A percentile compares a stretch with the other conserved stretches of the same genome.
Evolutionary conservation across 1,284 basidiomycete genomes (phyloP).

Genomic region (Moesziomyces parantarcticus): DNA sequence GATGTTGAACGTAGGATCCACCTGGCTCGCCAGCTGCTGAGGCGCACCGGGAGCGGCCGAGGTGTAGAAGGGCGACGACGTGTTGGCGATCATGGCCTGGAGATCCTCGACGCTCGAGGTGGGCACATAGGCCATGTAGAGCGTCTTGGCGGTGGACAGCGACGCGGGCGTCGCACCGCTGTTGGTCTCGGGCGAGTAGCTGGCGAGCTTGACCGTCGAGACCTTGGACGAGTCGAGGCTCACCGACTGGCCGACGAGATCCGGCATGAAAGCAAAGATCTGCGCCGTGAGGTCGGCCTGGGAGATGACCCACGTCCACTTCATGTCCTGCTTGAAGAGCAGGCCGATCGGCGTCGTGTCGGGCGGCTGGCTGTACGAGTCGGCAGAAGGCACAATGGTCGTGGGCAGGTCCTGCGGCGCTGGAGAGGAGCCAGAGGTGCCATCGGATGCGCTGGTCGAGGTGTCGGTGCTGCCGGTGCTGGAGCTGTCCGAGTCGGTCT

Average conservation of each 20-base stretch:
- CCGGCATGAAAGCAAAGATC: constrained; percentile 65
- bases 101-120: constrained; percentile 31
- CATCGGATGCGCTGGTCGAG: constrained; percentile 8
- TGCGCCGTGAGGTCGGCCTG: constrained; percentile 63
- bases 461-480: constrained; percentile 8
- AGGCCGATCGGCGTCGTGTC: constrained; percentile 52
- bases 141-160: constrained; percentile 30
- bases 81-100: constrained; percentile 40
- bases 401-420: constrained; percentile 31
- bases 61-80: constrained; percentile 55
- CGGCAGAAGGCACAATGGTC: constrained; percentile 48
- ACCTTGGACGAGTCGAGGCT: constrained; percentile 36
- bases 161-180: constrained; percentile 8
- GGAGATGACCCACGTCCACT: constrained; percentile 59
- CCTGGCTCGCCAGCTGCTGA: constrained; percentile 53
- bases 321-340: constrained; percentile 56
- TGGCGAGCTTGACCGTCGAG: constrained; percentile 52
- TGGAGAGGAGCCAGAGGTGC: neutral
- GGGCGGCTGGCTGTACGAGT: constrained; percentile 37
- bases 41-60: constrained; percentile 45
- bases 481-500: constrained; percentile 18
- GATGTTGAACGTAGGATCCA: constrained; percentile 58
- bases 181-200: constrained; percentile 31
- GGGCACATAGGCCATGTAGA: constrained; percentile 64
- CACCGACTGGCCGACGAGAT: constrained; percentile 46